Evolutionary conservation across 441 rosid species (phyloP), one percentile per base, ranked within the genome.

Genomic region (Breynia disticha): DNA sequence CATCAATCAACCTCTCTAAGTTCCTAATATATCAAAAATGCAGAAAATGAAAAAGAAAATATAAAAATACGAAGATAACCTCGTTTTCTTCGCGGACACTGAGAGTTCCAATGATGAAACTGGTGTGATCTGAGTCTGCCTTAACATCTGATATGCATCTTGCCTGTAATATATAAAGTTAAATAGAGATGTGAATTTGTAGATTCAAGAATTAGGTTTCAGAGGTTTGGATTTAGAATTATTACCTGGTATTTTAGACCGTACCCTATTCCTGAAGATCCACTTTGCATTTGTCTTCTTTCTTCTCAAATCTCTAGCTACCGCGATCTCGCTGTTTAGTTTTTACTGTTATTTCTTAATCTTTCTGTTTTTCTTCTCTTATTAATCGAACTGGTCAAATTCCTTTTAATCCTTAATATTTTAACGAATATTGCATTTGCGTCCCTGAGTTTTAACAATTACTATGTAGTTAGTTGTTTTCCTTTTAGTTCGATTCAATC

Each of bases 221-320:
- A 12, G n/a, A 8, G 14, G 52, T 12, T 20, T 44, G 8, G 35
- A 5, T 12, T 20, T 44, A 28, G 35, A 5, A 28, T 28, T 5
- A n/a, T 7, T 59, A 86, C 96, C 94, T 87, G 98, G 65, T 80
- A 87, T 54, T 90, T 90, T 67, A 90, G 86, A 38, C 96, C 96
- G 49, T 85, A 85, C 54, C 93, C 95, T 11, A 85, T 68, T 57
- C 96, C 96, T 37, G 95, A 80, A 0, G 89, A 83, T 61, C 82
- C 93, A 69, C 96, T 93, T 69, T 86, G 95, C 98, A 85, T 85
- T 42, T 46, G 11, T 16, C 32, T 38, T 4, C 48, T 41, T 28
- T 28, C 35, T 28, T 9, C 35, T 28, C 35, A 5, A 0, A 7
- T 28, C 35, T 28, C 35, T 9, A 5, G 35, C 35, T 28, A 28